Evolutionary conservation across 2,329 filamentous ascomycete species (phyloP), one percentile per base, ranked within the genome.

Genomic region (Penicillium sp.): DNA sequence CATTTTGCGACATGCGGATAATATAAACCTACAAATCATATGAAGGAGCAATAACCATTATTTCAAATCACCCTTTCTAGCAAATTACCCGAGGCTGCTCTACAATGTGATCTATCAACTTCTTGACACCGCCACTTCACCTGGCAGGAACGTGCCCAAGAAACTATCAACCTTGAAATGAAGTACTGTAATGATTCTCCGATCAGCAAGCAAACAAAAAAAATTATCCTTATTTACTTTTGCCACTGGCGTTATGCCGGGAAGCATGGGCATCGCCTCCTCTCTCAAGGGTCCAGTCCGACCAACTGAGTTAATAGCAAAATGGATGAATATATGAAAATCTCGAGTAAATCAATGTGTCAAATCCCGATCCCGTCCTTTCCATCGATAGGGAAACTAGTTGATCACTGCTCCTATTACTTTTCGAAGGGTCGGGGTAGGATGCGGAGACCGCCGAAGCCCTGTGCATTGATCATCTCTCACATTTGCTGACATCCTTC

Each of bases 381-480:
- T 11, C 35, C 26, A 11, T n/a, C 47, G 62, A 62, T 62, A 62
- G 62, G 60, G 42, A 64, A 64, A 64, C 60, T 11, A 31, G 27
- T 29, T 26, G 23, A 57, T 25, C 54, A 44, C 27, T 31, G 3
- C 33, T 55, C 52, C 52, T 57, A 59, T 53, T 53, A 26, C 44
- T 50, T 55, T 55, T 54, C 54, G 50, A 31, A 23, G 50, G 35
- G 47, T 54, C 43, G 54, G 31, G 50, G 45, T 49, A 4, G 11
- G 33, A 39, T 54, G 58, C 61, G 62, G 62, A 64, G 60, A 58
- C 58, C 62, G 62, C 60, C 62, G 60, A 64, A 60, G 50, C 49
- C 61, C 59, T 45, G 39, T 23, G 39, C 39, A 21, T 42, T 26
- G 42, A 19, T 31, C 21, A 14, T n/a, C 23, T 42, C 25, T 45